These are phyloP conservation scores for Raphanus hybrid DNA, from an alignment of 441 rosid genomes.

Conservation along the genomic window DNA sequence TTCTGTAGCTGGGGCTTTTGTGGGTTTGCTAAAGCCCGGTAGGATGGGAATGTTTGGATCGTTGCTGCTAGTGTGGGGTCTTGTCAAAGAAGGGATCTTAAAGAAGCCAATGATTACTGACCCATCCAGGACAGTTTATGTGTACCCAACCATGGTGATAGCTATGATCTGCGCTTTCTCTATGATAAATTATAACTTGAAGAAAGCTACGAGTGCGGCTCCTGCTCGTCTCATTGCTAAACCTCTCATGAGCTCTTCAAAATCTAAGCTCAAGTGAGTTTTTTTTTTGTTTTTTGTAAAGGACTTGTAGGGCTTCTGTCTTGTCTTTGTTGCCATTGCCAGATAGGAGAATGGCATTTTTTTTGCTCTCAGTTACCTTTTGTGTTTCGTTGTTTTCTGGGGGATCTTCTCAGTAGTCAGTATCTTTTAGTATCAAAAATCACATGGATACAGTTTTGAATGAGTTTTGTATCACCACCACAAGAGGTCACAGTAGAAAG, in stretches of 20 bases:
- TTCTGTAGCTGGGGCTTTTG: conserved; percentile 87
- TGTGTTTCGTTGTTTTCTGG: background rate
- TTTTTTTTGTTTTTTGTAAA: too few species aligned
- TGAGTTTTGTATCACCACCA: background rate
- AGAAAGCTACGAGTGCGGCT: too few species aligned
- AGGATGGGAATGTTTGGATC: conserved; percentile 99
- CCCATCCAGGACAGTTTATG: conserved; percentile 61
- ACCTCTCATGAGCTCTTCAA: too few species aligned
- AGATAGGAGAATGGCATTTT: background rate
- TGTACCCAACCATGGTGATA: conserved; percentile 75
- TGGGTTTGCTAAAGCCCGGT: conserved; percentile 82
- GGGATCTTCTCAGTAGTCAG: background rate
- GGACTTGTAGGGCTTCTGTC: background rate
- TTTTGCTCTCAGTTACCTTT: background rate
- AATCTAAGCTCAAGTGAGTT: too few species aligned
- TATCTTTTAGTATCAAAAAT: background rate
- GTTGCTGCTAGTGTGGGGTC: conserved; percentile 87
- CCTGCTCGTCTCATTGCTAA: too few species aligned
- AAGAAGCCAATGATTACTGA: conserved; percentile 78
- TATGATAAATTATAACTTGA: too few species aligned
- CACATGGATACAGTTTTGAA: background rate
- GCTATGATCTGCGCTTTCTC: too few species aligned
- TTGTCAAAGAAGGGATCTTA: conserved; percentile 92
- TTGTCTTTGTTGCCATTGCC: background rate
- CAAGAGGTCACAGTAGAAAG: background rate